Evolutionary conservation across 2,329 filamentous ascomycete genomes (phyloP).

Genomic region (Pseudocercospora crystallina): DNA sequence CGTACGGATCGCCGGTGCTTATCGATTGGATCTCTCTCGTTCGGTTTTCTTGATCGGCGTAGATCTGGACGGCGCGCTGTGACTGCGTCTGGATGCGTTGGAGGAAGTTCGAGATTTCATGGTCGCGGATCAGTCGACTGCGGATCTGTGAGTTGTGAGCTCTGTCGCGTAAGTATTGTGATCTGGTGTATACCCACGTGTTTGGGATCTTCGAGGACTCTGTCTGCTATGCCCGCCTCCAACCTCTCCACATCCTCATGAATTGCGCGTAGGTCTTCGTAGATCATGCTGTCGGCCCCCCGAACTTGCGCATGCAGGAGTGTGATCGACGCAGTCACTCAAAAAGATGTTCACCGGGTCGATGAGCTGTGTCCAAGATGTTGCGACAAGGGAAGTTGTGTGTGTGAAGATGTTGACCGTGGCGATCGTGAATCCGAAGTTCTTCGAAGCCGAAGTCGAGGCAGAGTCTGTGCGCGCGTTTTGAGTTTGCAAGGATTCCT

Average conservation of each 20-base stretch:
- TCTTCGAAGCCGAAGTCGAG: too few species aligned
- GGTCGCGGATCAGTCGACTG: slow-evolving; percentile 84
- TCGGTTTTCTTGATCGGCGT: slow-evolving; percentile 72
- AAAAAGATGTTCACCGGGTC: too few species aligned
- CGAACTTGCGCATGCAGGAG: not conserved
- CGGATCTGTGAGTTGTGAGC: slow-evolving; percentile 62
- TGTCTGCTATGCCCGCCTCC: slow-evolving; percentile 89
- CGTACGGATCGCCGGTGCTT: slow-evolving; percentile 80
- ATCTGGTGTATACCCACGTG: slow-evolving; percentile 59
- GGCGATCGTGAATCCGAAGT: too few species aligned
- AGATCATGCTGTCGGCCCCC: slow-evolving; percentile 57
- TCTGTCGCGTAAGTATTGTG: slow-evolving; percentile 16
- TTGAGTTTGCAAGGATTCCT: too few species aligned
- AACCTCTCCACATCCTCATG: slow-evolving; percentile 96
- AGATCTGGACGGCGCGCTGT: slow-evolving; percentile 74
- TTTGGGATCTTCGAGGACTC: slow-evolving; percentile 82
- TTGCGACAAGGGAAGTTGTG: too few species aligned
- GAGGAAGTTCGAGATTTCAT: slow-evolving; percentile 85
- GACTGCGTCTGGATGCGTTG: slow-evolving; percentile 87
- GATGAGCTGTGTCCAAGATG: too few species aligned
- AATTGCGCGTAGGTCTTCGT: slow-evolving; percentile 91
- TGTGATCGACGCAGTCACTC: not conserved
- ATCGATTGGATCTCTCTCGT: slow-evolving; percentile 81
- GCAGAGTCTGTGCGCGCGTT: too few species aligned
- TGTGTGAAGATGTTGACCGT: too few species aligned